These are phyloP conservation scores for Aurifilum marmelostoma DNA, from an alignment of 2,329 filamentous ascomycete species.

Conservation along the genomic window DNA sequence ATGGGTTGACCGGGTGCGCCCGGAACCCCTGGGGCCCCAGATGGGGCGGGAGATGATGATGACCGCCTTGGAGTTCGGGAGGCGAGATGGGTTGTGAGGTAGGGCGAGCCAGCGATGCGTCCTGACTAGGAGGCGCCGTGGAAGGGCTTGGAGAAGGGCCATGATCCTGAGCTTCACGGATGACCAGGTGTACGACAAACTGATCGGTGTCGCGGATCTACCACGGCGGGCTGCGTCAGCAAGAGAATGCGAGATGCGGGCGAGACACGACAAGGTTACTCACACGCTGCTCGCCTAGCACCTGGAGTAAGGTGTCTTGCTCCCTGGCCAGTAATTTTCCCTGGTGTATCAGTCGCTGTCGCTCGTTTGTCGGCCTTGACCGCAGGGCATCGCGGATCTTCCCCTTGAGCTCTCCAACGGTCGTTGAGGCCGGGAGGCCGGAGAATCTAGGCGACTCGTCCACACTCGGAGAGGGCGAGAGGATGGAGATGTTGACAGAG, in stretches of 20 bases:
- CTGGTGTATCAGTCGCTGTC: slow-evolving; percentile 63
- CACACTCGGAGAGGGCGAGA: slow-evolving; percentile 62
- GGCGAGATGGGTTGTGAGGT: slow-evolving; percentile 23
- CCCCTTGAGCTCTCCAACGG: slow-evolving; percentile 60
- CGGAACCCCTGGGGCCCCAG: not conserved
- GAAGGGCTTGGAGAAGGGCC: slow-evolving; percentile 35
- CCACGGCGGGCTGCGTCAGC: slow-evolving; percentile 3
- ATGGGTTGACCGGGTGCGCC: slow-evolving; percentile 30
- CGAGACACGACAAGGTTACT: slow-evolving; percentile 30
- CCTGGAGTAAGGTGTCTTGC: slow-evolving; percentile 56
- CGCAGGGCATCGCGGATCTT: slow-evolving; percentile 57
- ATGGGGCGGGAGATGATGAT: not conserved
- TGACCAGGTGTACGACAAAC: slow-evolving; percentile 58
- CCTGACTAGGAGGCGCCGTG: slow-evolving; percentile 31
- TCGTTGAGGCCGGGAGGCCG: slow-evolving; percentile 52
- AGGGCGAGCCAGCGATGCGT: slow-evolving; percentile 30
- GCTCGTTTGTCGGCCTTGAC: slow-evolving; percentile 54
- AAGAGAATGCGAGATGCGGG: not conserved
- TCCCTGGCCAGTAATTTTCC: slow-evolving; percentile 60
- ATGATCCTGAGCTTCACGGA: slow-evolving; percentile 45
- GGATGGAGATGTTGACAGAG: slow-evolving; percentile 58
- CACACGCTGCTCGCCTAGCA: slow-evolving; percentile 61
- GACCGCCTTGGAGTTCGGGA: slow-evolving; percentile 16
- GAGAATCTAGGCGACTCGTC: slow-evolving; percentile 54
- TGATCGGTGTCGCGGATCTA: slow-evolving; percentile 50